Conservation (phyloP, 495 filamentous ascomycete species). For the Aspergillus mulundensis region DNA sequence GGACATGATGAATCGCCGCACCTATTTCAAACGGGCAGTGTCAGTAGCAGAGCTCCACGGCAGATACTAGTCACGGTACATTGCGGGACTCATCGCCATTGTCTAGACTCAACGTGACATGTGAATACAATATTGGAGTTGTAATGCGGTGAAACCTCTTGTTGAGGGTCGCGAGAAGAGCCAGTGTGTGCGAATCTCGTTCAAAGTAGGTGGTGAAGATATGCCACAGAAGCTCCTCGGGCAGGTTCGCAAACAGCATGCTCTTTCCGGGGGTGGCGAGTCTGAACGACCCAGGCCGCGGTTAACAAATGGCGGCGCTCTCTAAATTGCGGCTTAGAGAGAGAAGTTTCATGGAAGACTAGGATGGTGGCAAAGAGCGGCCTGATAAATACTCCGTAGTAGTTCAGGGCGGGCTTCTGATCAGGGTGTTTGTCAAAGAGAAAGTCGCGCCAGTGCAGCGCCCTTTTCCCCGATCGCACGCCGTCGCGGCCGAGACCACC, state of each 20-base stretch:
- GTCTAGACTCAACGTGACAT: not conserved
- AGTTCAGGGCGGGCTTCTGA: not conserved
- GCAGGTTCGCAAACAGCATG: slow-evolving; percentile 5
- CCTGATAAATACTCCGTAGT: not conserved
- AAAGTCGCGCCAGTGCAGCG: not conserved
- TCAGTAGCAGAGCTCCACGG: not conserved
- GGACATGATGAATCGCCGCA: slow-evolving; percentile 6
- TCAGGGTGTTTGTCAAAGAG: not conserved
- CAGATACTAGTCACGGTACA: not conserved
- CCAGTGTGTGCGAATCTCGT: not conserved
- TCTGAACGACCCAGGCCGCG: not conserved
- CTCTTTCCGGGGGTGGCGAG: not conserved
- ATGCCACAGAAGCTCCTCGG: not conserved
- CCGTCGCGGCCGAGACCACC: not conserved
- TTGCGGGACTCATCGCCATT: slow-evolving; percentile 4
- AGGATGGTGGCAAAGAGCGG: not conserved
- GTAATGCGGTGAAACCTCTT: slow-evolving; percentile 4
- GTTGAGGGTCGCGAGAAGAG: not conserved
- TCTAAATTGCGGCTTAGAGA: not conserved
- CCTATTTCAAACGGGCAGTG: not conserved
- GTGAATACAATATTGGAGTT: slow-evolving; percentile 4
- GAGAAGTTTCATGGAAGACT: not conserved
- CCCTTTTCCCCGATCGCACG: not conserved
- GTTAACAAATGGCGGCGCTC: not conserved
- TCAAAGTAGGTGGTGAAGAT: not conserved